These are phyloP conservation scores for Trichosporon sp. DNA, from an alignment of 1,284 basidiomycete genomes.

Conservation along the genomic window DNA sequence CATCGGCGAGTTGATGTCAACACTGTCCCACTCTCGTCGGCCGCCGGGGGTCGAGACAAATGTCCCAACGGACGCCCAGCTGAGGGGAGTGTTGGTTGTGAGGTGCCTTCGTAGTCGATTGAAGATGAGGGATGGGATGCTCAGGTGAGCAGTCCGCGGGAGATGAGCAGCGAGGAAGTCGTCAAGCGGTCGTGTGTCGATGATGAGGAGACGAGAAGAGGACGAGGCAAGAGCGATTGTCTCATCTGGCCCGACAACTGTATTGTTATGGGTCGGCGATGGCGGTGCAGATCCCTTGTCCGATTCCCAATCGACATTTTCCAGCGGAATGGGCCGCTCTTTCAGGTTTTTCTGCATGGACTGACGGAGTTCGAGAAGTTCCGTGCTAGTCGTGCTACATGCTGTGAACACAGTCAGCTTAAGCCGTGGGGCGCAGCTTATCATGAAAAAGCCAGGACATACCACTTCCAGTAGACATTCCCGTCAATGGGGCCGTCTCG, in stretches of 20 bases:
- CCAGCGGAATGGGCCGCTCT: not conserved
- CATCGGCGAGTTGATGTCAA: slow-evolving; percentile 47
- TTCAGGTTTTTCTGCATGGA: not conserved
- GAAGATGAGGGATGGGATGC: slow-evolving; percentile 76
- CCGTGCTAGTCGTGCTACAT: not conserved
- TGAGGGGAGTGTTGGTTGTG: not conserved
- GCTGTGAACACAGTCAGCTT: not conserved
- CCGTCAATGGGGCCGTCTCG: not conserved
- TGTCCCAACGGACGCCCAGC: slow-evolving; percentile 62
- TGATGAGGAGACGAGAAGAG: slow-evolving; percentile 51
- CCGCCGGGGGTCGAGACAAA: slow-evolving; percentile 71
- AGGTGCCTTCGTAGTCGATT: slow-evolving; percentile 65
- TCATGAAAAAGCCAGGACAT: not conserved
- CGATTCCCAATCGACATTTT: not conserved
- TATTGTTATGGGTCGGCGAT: not conserved
- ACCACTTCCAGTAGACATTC: slow-evolving; percentile 1
- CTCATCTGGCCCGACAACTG: not conserved
- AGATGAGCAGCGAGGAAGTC: slow-evolving; percentile 62
- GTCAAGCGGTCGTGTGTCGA: slow-evolving; percentile 69
- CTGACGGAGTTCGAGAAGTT: not conserved
- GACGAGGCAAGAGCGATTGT: not conserved
- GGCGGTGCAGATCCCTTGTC: slow-evolving; percentile 1
- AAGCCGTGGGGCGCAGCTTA: not conserved
- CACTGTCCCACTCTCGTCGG: slow-evolving; percentile 59
- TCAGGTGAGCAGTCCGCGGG: slow-evolving; percentile 65